These are phyloP conservation scores for Lyophyllum decastes DNA, from an alignment of 768 basidiomycete genomes.

Conservation along the genomic window DNA sequence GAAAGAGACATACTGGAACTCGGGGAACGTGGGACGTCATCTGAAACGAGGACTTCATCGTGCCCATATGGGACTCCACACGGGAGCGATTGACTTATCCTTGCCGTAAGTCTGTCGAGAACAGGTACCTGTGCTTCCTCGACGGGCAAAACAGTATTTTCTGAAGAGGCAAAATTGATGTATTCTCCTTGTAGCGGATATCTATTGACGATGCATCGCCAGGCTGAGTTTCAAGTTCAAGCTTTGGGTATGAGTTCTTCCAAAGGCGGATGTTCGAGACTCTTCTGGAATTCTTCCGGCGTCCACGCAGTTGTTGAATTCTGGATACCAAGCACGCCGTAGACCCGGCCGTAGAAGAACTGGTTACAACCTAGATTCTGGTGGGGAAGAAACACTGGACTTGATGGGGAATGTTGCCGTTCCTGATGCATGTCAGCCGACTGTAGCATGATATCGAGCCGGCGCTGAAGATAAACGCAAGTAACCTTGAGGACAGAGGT, in stretches of 20 bases:
- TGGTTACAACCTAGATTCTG: neutral
- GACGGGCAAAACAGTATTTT: neutral
- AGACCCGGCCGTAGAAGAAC: neutral
- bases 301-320: neutral
- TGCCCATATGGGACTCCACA: neutral
- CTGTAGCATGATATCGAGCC: neutral
- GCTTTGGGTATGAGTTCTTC: neutral
- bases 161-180: neutral
- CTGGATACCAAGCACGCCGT: neutral
- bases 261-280: neutral
- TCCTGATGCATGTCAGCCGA: neutral
- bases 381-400: neutral
- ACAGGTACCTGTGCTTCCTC: neutral
- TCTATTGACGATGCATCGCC: neutral
- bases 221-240: neutral
- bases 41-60: neutral
- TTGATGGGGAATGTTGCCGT: neutral
- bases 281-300: neutral
- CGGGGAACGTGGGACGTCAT: slow-evolving; percentile 1
- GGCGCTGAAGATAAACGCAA: no score
- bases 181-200: neutral
- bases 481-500: no score
- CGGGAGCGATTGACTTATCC: neutral
- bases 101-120: neutral
- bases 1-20: neutral